A percentile compares a stretch with the other conserved stretches of the same genome.
These are phyloP conservation scores for Colletotrichum echinochloae DNA, from an alignment of 2,329 filamentous ascomycete genomes.

Conservation along the genomic window DNA sequence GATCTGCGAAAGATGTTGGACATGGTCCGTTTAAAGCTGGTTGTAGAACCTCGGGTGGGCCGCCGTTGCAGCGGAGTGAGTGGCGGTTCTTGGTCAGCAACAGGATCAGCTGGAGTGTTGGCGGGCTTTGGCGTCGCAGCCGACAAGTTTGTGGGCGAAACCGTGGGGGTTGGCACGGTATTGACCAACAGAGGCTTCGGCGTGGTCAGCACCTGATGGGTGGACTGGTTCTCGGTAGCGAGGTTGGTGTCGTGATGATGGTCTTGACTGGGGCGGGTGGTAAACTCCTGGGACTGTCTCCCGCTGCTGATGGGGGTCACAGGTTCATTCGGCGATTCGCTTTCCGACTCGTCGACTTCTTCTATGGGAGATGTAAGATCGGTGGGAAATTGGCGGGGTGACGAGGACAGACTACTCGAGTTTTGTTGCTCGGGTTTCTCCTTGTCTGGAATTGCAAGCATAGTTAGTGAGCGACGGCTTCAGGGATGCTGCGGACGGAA, in stretches of 20 bases:
- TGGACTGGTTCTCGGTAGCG: slow-evolving; percentile 41
- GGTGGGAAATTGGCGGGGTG: slow-evolving; percentile 61
- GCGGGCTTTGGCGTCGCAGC: slow-evolving; percentile 21
- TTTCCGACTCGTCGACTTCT: slow-evolving; percentile 70
- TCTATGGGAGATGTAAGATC: slow-evolving; percentile 67
- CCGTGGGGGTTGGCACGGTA: slow-evolving; percentile 29
- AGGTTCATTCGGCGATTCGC: slow-evolving; percentile 70
- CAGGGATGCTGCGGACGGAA: slow-evolving; percentile 38
- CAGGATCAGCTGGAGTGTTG: slow-evolving; percentile 22
- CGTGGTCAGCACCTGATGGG: slow-evolving; percentile 32
- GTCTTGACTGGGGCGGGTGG: slow-evolving; percentile 56
- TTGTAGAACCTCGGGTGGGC: slow-evolving; percentile 57
- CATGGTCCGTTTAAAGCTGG: slow-evolving; percentile 62
- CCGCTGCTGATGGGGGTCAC: slow-evolving; percentile 70
- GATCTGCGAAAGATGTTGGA: slow-evolving; percentile 62
- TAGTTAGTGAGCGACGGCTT: slow-evolving; percentile 26
- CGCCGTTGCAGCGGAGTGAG: slow-evolving; percentile 52
- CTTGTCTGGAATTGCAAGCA: slow-evolving; percentile 33
- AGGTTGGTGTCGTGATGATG: slow-evolving; percentile 49
- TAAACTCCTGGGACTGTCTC: slow-evolving; percentile 66
- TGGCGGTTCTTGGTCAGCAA: slow-evolving; percentile 45
- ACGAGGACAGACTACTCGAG: slow-evolving; percentile 50
- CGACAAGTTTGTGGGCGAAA: slow-evolving; percentile 25
- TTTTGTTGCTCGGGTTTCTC: slow-evolving; percentile 34
- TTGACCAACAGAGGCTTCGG: slow-evolving; percentile 36